Percentiles rank a stretch among this genome's conserved stretches.
Conservation (phyloP, 2,329 filamentous ascomycete species). For the Arthrobotrys iridis region DNA sequence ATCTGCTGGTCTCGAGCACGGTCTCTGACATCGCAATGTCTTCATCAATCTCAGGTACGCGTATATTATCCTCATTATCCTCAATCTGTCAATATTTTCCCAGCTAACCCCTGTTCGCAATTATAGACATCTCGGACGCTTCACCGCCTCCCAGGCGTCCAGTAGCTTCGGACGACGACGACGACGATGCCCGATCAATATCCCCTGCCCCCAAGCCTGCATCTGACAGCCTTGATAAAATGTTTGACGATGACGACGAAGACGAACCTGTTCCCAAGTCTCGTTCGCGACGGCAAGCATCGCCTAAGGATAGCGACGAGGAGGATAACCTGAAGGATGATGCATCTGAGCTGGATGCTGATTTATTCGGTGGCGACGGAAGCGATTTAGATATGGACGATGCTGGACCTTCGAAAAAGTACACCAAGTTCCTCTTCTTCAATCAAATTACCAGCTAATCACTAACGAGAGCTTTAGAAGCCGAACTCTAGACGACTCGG, state of each 20-base stretch:
- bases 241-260: constrained; percentile 40
- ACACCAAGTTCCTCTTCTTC: background rate
- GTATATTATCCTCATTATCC: background rate
- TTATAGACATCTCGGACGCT: constrained; percentile 34
- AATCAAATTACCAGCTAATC: background rate
- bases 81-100: background rate
- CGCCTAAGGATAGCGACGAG: constrained; percentile 35
- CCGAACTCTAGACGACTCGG: constrained; percentile 23
- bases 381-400: constrained; percentile 38
- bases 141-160: constrained; percentile 17
- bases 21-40: constrained; percentile 20
- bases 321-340: constrained; percentile 29
- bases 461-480: constrained; percentile 22
- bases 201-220: constrained; percentile 55
- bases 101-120: constrained; percentile 1
- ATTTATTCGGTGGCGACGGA: constrained; percentile 38
- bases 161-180: constrained; percentile 40
- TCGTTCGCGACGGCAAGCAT: constrained; percentile 37
- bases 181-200: constrained; percentile 42
- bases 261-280: constrained; percentile 34
- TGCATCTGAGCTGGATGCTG: constrained; percentile 24
- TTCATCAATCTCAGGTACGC: constrained; percentile 47
- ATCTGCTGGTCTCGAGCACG: constrained; percentile 13
- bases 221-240: constrained; percentile 49
- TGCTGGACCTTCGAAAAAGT: constrained; percentile 33